Evolutionary conservation across 345 rosid species (phyloP).

Genomic region (Clausena lansium): DNA sequence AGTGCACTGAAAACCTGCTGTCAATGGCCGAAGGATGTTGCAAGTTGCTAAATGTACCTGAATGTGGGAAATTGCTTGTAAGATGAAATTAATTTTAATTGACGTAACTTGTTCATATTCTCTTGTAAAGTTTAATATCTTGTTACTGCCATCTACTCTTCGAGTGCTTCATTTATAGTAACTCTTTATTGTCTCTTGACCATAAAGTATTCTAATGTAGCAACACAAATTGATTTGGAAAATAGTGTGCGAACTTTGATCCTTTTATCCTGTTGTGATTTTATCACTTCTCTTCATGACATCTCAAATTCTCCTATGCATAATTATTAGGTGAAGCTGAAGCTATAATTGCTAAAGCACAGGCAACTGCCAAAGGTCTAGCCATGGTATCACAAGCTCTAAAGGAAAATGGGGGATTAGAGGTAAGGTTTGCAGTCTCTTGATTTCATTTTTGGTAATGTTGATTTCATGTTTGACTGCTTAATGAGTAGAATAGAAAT

Average conservation of each 20-base stretch:
- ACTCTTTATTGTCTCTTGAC: background rate
- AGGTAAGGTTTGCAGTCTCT: conserved; percentile 46
- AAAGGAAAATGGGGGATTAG: conserved; percentile 75
- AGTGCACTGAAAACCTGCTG: background rate
- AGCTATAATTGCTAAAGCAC: conserved; percentile 82
- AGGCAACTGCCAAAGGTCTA: conserved; percentile 79
- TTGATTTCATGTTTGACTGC: background rate
- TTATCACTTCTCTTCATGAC: background rate
- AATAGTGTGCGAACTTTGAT: background rate
- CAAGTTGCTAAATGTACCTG: background rate
- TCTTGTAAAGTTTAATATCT: background rate
- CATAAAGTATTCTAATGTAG: background rate
- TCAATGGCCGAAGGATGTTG: background rate
- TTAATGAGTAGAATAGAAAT: background rate
- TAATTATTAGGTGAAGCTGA: conserved; percentile 79
- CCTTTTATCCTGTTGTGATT: background rate
- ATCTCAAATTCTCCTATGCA: background rate
- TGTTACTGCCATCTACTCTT: background rate
- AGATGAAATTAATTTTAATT: background rate
- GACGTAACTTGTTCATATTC: background rate
- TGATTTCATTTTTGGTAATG: background rate
- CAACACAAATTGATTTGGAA: background rate
- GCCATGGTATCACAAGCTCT: conserved; percentile 64
- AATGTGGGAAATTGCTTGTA: background rate
- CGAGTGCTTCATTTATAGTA: background rate